Conservation (phyloP, 352 stramenopile species). For the Lagenidium sp. region DNA sequence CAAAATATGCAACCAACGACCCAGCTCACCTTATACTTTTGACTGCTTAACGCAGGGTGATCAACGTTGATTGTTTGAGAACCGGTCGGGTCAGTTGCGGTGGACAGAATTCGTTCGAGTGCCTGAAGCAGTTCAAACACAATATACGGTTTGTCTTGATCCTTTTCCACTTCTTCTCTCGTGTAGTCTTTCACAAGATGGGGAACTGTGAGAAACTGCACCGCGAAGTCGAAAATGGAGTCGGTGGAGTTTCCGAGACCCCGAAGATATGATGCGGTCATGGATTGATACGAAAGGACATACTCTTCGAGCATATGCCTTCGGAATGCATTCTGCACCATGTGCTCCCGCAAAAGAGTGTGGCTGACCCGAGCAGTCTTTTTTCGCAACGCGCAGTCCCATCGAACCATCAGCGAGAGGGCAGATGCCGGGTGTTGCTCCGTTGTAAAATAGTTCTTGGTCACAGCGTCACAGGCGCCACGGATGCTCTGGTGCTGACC, state of each 20-base stretch:
- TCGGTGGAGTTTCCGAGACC: slow-evolving; percentile 76
- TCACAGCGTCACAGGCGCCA: slow-evolving; percentile 43
- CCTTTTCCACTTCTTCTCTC: slow-evolving; percentile 28
- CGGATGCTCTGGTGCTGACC: slow-evolving; percentile 45
- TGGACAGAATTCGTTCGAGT: slow-evolving; percentile 51
- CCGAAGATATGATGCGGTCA: slow-evolving; percentile 71
- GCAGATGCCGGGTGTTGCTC: slow-evolving; percentile 15
- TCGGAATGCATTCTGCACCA: slow-evolving; percentile 64
- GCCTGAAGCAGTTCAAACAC: slow-evolving; percentile 51
- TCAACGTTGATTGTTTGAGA: slow-evolving; percentile 51
- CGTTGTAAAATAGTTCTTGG: slow-evolving; percentile 30
- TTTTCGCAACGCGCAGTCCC: slow-evolving; percentile 62
- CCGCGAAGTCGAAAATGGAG: slow-evolving; percentile 85
- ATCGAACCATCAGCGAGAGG: slow-evolving; percentile 46
- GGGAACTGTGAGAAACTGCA: slow-evolving; percentile 80
- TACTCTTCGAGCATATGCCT: slow-evolving; percentile 73
- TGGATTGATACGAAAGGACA: slow-evolving; percentile 49
- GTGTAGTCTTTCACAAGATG: slow-evolving; percentile 77
- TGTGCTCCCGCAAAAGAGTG: slow-evolving; percentile 61
- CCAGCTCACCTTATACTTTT: slow-evolving; percentile 78
- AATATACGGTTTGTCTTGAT: slow-evolving; percentile 49
- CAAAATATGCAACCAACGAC: neutral
- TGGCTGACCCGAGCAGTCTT: slow-evolving; percentile 45
- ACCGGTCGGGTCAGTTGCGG: slow-evolving; percentile 21
- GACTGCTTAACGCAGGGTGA: slow-evolving; percentile 64